phyloP scores from a whole-genome alignment of 2,329 filamentous ascomycete species.

The Clonostachys byssicola region DNA sequence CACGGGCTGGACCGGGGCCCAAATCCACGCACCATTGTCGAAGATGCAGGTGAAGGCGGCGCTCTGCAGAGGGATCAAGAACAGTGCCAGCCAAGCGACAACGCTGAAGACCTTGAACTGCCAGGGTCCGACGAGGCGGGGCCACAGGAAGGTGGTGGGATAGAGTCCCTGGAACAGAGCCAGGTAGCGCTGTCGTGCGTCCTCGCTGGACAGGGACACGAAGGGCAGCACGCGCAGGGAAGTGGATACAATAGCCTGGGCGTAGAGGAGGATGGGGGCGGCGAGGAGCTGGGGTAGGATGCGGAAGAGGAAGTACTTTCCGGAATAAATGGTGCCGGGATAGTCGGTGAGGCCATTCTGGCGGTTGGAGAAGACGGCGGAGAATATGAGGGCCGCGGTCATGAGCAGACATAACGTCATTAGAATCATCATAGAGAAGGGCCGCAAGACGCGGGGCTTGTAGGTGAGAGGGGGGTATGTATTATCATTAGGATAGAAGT shows the following conservation, averaged over 20 bases:
- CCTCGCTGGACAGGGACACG: constrained; percentile 65
- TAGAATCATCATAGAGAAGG: constrained; percentile 56
- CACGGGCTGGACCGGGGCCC: constrained; percentile 74
- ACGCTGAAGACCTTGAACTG: constrained; percentile 63
- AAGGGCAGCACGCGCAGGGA: constrained; percentile 78
- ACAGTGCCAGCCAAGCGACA: constrained; percentile 72
- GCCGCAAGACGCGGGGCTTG: constrained; percentile 67
- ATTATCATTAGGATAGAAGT: constrained; percentile 29
- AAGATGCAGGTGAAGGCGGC: constrained; percentile 66
- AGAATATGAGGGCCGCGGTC: constrained; percentile 68
- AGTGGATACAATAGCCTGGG: constrained; percentile 69
- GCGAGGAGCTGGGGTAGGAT: constrained; percentile 79
- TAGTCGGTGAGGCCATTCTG: constrained; percentile 67
- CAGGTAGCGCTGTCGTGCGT: constrained; percentile 52
- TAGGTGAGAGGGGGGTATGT: constrained; percentile 56
- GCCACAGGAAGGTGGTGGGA: constrained; percentile 64
- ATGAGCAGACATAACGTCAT: constrained; percentile 63
- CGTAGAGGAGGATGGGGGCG: constrained; percentile 68
- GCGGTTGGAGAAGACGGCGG: constrained; percentile 61
- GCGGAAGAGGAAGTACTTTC: constrained; percentile 79
- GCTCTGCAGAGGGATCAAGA: constrained; percentile 78
- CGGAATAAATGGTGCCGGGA: constrained; percentile 59
- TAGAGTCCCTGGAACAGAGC: constrained; percentile 67
- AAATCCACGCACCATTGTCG: constrained; percentile 62
- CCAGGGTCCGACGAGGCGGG: constrained; percentile 55